These are phyloP conservation scores for Fusarium secorum DNA, from an alignment of 2,329 filamentous ascomycete genomes.

Conservation along the genomic window DNA sequence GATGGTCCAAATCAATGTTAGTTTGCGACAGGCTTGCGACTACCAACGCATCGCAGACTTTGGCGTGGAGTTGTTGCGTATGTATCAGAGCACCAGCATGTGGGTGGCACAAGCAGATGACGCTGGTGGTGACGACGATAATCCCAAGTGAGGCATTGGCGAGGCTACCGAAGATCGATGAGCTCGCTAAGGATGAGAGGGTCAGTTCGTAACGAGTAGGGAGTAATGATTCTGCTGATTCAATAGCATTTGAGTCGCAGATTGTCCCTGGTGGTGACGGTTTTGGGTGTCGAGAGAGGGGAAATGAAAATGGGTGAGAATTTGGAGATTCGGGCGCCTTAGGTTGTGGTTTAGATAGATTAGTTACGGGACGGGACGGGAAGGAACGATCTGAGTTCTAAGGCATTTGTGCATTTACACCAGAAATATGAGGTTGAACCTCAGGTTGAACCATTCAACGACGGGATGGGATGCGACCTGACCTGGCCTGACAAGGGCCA, in stretches of 20 bases:
- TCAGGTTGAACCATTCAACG: constrained; percentile 21
- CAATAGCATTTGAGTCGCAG: neutral
- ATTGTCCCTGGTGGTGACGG: neutral
- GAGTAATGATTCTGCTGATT: neutral
- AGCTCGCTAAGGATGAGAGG: constrained; percentile 3
- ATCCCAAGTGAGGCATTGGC: constrained; percentile 16
- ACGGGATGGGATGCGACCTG: neutral
- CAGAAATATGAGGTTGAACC: constrained; percentile 44
- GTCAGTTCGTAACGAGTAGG: neutral
- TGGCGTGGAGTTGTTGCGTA: constrained; percentile 11
- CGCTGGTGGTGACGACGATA: constrained; percentile 31
- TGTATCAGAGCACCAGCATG: constrained; percentile 14
- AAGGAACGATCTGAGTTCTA: constrained; percentile 15
- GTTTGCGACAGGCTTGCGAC: neutral
- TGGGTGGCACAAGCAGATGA: constrained; percentile 35
- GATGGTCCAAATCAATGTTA: neutral
- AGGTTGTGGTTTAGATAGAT: constrained; percentile 28
- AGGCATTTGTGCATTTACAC: constrained; percentile 45
- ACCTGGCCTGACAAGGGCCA: constrained; percentile 26
- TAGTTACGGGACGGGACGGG: neutral
- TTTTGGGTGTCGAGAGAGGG: constrained; percentile 12
- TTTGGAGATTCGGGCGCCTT: constrained; percentile 29
- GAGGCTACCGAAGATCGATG: constrained; percentile 2
- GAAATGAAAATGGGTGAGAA: constrained; percentile 7
- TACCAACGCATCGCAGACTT: neutral